Evolutionary conservation across 1,139 yeast genomes (phyloP), one percentile per base, ranked within the genome.

Genomic region (Hansenula anomala): DNA sequence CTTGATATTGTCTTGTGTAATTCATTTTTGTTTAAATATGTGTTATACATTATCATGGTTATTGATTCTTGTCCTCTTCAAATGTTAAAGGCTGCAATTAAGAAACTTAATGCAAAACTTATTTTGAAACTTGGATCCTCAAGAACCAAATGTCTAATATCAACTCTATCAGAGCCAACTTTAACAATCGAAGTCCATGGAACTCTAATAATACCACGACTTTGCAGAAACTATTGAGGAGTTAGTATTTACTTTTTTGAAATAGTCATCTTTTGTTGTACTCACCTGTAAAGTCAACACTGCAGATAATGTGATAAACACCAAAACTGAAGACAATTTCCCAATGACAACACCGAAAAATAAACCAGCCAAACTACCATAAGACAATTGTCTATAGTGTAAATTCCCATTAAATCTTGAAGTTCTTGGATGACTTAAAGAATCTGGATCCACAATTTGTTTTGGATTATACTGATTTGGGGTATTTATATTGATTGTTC

Each of bases 281-380:
- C 52, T 29, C 33, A 48, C 52, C 37, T 49, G 54, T 12, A 46
- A 34, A 15, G 73, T 58, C 29, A 67, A 40, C 48, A 78, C 75
- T 19, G 67, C 52, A 6, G 75, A 63, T 28, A 78, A 57, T 0
- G 79, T 55, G 38, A 76, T 54, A 34, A 75, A 65, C 31, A 76
- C 75, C 39, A 80, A 62, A 12, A 75, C 73, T 13, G 75, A 64
- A 34, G 80, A 73, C 39, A 80, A 61, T 52, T 78, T 78, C 5
- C 86, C 85, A 28, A 73, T 69, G 15, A 79, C 63, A 19, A 77
- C 64, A 3, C 87, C 87, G 38, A 74, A 51, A 36, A 74, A 66
- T 37, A 79, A 57, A 0, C 87, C 86, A 12, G 77, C 66, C 42
- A 79, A 61, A 1, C 82, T 75, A 1, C 87, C 87, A 48, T 78